These are phyloP conservation scores for Paramecium biaurelia DNA, from an alignment of 73 alveolate species.

Conservation along the genomic window DNA sequence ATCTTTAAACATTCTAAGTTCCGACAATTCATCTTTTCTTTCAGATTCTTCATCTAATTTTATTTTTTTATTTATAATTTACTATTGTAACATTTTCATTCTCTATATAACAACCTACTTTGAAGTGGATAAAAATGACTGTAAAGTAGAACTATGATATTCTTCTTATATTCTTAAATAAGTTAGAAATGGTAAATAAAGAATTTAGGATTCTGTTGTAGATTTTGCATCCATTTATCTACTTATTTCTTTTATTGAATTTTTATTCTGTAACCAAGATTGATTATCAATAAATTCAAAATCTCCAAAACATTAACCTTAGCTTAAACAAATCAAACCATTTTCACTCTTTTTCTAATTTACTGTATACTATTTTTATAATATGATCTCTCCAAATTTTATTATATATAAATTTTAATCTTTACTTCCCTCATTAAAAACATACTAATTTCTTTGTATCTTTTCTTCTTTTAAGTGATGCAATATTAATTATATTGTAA, in stretches of 20 bases:
- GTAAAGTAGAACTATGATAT: background rate
- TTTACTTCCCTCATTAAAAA: background rate
- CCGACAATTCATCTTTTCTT: background rate
- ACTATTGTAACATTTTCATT: background rate
- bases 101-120: background rate
- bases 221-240: constrained; percentile 36
- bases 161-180: background rate
- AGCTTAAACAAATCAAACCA: background rate
- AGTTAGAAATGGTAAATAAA: background rate
- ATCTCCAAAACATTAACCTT: constrained; percentile 34
- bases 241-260: background rate
- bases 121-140: background rate
- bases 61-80: background rate
- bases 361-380: background rate
- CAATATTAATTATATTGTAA: background rate
- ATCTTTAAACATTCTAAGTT: background rate
- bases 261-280: background rate
- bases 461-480: background rate
- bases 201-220: background rate
- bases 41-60: background rate
- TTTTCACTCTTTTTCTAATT: background rate
- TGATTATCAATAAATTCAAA: background rate
- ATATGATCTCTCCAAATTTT: background rate
- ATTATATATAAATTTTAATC: background rate
- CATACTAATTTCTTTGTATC: background rate